Evolutionary conservation across 352 stramenopile species (phyloP).

Genomic region (Globisporangium viniferum): DNA sequence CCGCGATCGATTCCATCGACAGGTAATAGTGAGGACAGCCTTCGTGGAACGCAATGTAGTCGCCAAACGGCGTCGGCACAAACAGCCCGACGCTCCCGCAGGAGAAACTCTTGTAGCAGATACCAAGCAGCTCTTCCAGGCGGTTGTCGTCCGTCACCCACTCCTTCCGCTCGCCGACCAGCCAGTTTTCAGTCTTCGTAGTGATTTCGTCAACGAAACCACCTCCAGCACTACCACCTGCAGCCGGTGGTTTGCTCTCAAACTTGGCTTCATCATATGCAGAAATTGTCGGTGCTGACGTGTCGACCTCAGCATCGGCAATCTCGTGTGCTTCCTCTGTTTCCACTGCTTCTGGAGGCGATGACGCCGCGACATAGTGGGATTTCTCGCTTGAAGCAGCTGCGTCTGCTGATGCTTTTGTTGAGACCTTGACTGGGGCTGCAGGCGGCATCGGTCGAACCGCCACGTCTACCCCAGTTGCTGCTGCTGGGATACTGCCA

Average conservation of each 20-base stretch:
- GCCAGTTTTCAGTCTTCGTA: conserved; percentile 32
- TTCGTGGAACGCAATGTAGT: conserved; percentile 88
- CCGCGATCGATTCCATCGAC: conserved; percentile 74
- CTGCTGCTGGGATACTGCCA: neutral
- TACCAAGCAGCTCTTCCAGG: conserved; percentile 69
- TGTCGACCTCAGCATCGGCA: conserved; percentile 29
- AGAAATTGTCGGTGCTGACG: conserved; percentile 18
- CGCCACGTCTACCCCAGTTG: conserved; percentile 11
- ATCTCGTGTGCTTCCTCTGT: conserved; percentile 7
- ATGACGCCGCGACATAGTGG: conserved; percentile 16
- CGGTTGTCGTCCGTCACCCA: conserved; percentile 61
- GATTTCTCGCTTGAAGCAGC: conserved; percentile 11
- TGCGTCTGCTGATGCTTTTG: neutral
- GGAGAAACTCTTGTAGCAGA: conserved; percentile 82
- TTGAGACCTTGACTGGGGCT: neutral
- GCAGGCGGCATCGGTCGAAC: conserved; percentile 14
- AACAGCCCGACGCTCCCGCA: conserved; percentile 72
- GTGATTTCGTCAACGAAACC: neutral
- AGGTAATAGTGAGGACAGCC: conserved; percentile 79
- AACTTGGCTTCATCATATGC: neutral
- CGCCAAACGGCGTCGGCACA: conserved; percentile 73
- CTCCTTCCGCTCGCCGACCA: conserved; percentile 33
- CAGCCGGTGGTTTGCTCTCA: neutral
- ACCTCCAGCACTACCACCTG: neutral
- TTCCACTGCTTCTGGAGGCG: neutral